Base-by-base conservation (phyloP, 2,329 filamentous ascomycete genomes). In the Ascochyta pisi region DNA sequence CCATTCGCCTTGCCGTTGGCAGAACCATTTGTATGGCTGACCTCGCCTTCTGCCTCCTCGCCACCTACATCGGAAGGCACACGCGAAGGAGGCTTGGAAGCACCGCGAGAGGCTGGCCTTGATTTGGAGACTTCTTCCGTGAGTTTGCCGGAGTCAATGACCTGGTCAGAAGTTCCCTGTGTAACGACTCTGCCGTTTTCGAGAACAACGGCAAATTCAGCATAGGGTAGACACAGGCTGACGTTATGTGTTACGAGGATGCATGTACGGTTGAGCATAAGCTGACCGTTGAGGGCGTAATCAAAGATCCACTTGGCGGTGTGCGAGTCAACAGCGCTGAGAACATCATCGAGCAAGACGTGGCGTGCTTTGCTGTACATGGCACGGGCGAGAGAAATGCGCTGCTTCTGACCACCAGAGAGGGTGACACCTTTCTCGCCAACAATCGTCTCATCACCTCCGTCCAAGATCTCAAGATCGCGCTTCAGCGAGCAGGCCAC, bases 241-340 rank as follows among this genome's bases (percentile, higher is more conserved):
- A 95, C 86, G 69, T 98, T 99, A 79, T 99, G 95, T 0, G 95
- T 97, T 33, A 99, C 94, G 39, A 99, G 83, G 50, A 99, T 91
- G 75, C 95, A 98, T 26, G 95, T 98, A 38, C 95, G 87, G 69
- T 88, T 83, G 54, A 84, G 80, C 95, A 99, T 98, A 47, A 99
- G 78, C 6, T 91, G 90, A 2, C 95, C 95, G 66, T 88, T 88
- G 61, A 99, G 88, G 57, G 93, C 96, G 76, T 96, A 90, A 72
- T 89, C 90, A 78, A 98, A 98, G 64, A 99, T 98, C 89, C 96
- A 97, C 75, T 97, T 96, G 2, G 93, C 93, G 0, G 95, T 98
- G 68, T 99, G 95, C 3, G 95, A 96, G 75, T 99, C 95, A 31
- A 99, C 95, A 26, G 95, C 95, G 71, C 93, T 97, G 39, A 99